These are phyloP conservation scores for Erythrobasidium hasegawianum DNA, from an alignment of 1,284 basidiomycete genomes.

Conservation along the genomic window DNA sequence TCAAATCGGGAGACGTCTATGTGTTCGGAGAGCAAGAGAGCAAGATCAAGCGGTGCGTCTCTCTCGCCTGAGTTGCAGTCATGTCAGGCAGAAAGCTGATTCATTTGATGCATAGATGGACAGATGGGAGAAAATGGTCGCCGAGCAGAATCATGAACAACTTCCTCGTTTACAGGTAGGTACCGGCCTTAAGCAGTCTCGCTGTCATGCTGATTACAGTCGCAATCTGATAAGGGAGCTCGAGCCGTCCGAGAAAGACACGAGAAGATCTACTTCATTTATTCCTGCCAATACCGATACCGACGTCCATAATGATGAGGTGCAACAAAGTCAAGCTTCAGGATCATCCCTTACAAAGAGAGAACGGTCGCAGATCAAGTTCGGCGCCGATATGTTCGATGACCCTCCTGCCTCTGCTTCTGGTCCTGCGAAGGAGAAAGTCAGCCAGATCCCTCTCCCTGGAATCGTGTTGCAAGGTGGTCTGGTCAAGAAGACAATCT, in stretches of 20 bases:
- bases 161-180: conserved; percentile 84
- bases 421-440: no score
- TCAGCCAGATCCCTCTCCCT: no score
- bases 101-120: conserved; percentile 61
- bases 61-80: background rate
- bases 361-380: background rate
- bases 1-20: conserved; percentile 89
- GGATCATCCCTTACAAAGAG: background rate
- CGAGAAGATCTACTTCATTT: no score
- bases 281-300: no score
- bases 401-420: no score
- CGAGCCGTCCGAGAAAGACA: no score
- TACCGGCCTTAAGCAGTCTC: background rate
- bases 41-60: conserved; percentile 73
- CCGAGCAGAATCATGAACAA: conserved; percentile 85
- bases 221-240: no score
- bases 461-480: conserved; percentile 53
- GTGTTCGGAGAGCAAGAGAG: conserved; percentile 97
- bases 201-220: no score
- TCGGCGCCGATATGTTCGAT: background rate
- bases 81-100: background rate
- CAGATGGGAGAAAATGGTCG: conserved; percentile 95
- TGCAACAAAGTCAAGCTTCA: no score
- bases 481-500: conserved; percentile 77
- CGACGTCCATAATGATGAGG: no score